Evolutionary conservation across 2,329 filamentous ascomycete species (phyloP).

Genomic region (Tolypocladium ovalisporum): DNA sequence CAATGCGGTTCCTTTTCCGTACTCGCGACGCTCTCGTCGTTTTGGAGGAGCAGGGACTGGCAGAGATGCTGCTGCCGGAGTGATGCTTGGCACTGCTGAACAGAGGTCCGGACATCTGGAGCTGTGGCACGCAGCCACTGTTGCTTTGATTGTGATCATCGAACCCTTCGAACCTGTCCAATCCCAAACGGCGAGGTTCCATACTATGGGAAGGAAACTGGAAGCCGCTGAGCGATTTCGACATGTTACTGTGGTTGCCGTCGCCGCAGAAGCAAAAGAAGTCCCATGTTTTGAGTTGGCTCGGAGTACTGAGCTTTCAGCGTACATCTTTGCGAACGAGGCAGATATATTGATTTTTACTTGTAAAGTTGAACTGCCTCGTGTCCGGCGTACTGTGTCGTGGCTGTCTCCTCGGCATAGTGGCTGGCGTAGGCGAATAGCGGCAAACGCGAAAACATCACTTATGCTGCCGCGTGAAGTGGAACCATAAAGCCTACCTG

Average conservation of each 20-base stretch:
- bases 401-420: background rate
- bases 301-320: background rate
- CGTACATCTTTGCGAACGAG: background rate
- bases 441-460: background rate
- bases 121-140: background rate
- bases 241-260: background rate
- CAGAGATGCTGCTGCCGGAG: background rate
- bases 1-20: background rate
- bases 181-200: background rate
- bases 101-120: background rate
- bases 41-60: background rate
- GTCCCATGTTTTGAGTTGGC: background rate
- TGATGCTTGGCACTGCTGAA: background rate
- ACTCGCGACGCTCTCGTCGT: background rate
- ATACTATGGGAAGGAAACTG: background rate
- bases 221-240: background rate
- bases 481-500: background rate
- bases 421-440: background rate
- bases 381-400: background rate
- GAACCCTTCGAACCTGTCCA: background rate
- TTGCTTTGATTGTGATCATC: background rate
- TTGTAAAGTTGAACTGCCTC: background rate
- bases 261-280: background rate
- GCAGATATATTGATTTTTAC: background rate
- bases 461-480: background rate